Percentiles rank a stretch among this genome's conserved stretches.
These are phyloP conservation scores for Parathielavia appendiculata DNA, from an alignment of 495 filamentous ascomycete species.

Conservation along the genomic window DNA sequence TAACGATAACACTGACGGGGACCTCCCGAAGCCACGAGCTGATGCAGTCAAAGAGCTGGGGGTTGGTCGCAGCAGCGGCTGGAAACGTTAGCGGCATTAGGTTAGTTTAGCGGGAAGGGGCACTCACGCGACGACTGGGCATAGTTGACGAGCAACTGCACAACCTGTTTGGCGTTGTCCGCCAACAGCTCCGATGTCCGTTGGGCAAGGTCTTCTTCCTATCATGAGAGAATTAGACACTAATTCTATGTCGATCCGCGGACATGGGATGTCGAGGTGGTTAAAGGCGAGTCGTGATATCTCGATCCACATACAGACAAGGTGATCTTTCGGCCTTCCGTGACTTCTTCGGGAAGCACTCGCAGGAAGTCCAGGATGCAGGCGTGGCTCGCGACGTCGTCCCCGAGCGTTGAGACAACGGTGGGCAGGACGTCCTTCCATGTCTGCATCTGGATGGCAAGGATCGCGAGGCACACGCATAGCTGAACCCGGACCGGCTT, in stretches of 20 bases:
- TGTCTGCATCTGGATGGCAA: conserved; percentile 90
- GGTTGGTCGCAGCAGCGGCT: conserved; percentile 72
- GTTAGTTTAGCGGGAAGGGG: not conserved
- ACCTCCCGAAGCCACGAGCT: conserved; percentile 95
- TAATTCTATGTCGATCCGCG: conserved; percentile 42
- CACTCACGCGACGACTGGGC: conserved; percentile 79
- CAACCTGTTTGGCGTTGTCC: conserved; percentile 81
- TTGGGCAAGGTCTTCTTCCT: conserved; percentile 86
- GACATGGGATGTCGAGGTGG: conserved; percentile 34
- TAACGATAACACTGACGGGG: conserved; percentile 73
- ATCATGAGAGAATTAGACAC: conserved; percentile 50
- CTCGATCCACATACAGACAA: conserved; percentile 83
- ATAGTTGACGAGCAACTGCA: conserved; percentile 80
- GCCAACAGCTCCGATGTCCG: conserved; percentile 84
- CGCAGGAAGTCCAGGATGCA: conserved; percentile 92
- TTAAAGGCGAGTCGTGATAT: conserved; percentile 46
- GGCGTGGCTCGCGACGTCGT: conserved; percentile 66
- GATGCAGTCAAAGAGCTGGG: conserved; percentile 87
- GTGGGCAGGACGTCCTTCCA: conserved; percentile 91
- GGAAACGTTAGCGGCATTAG: conserved; percentile 5
- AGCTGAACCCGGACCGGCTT: conserved; percentile 91
- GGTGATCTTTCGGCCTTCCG: conserved; percentile 97
- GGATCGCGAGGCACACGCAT: conserved; percentile 85
- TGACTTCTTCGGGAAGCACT: conserved; percentile 97
- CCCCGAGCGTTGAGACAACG: conserved; percentile 74